Evolutionary conservation across 768 basidiomycete species (phyloP), one percentile per base, ranked within the genome.

Genomic region (Sistotremastrum suecicum): DNA sequence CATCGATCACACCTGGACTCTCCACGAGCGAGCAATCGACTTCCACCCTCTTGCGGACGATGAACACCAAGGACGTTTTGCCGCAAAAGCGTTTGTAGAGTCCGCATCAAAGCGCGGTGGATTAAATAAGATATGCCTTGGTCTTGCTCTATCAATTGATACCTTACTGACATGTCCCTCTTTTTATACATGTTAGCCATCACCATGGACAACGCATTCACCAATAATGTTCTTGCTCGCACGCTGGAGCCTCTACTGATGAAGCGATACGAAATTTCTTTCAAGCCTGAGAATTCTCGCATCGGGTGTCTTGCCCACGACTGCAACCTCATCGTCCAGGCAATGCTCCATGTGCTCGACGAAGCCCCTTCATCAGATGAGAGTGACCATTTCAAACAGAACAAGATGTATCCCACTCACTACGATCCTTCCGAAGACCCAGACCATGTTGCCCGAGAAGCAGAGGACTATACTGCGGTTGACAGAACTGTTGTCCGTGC

Each of bases 311-410:
- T 64, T 1, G 53, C 54, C 1, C 64, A 66, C 44, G 59, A 64
- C 20, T 53, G 64, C 37, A 66, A 66, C 40, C 58, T 67, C 20
- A 57, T 64, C 5, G 62, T 65, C 6, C 65, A 66, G 49, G 56
- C 56, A 29, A 46, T 64, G 7, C 53, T 66, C 0, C 28, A 40
- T n/a, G 36, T 12, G 0, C 45, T 61, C 1, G 46, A 45, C 6
- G 60, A 64, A 47, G 60, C 53, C 0, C 50, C 54, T 9, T 54
- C 60, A 32, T 57, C 58, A 1, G 59, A 59, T 7, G 33, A 45
- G 2, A 42, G 37, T 0, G 61, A 66, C 45, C 60, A 56, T 11
- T 66, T 57, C 45, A 5, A 52, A 2, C 41, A 31, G 6, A 51
- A 59, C 44, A 61, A 64, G 50, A 53, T 59, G n/a, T 44, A 45